Conservation (phyloP, 257 asterid species). For the Lavandula angustifolia region DNA sequence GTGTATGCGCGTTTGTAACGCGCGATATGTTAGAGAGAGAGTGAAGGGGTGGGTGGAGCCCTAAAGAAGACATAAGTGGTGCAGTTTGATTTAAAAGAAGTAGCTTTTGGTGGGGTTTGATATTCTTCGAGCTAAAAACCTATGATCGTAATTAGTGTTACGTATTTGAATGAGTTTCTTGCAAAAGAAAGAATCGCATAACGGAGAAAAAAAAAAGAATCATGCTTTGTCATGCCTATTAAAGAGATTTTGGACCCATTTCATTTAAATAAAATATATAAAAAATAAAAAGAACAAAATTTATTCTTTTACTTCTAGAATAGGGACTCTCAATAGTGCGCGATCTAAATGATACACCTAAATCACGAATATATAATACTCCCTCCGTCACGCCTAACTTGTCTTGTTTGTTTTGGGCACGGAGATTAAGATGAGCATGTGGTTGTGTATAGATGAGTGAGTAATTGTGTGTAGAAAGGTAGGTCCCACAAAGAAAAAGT, state of each 20-base stretch:
- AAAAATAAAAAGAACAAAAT: too few relatives aligned
- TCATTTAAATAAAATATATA: neutral
- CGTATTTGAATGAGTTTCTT: constrained; percentile 55
- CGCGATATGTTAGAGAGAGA: neutral
- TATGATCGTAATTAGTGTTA: constrained; percentile 37
- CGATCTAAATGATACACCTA: too few relatives aligned
- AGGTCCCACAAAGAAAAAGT: too few relatives aligned
- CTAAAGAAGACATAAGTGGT: constrained; percentile 31
- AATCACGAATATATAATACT: too few relatives aligned
- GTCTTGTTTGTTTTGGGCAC: too few relatives aligned
- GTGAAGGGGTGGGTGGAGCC: constrained; percentile 25
- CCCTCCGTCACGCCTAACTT: too few relatives aligned
- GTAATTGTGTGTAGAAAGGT: too few relatives aligned
- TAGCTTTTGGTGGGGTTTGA: constrained; percentile 42
- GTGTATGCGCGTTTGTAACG: neutral
- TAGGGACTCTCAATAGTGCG: too few relatives aligned
- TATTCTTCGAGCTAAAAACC: constrained; percentile 40
- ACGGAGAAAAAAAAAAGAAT: constrained; percentile 39
- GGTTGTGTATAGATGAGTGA: too few relatives aligned
- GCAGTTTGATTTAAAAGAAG: constrained; percentile 35
- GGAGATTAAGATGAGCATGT: too few relatives aligned
- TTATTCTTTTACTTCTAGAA: too few relatives aligned
- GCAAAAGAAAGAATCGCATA: constrained; percentile 57
- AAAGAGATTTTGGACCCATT: constrained; percentile 58
- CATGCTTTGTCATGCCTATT: constrained; percentile 51